A percentile compares a stretch with the other conserved stretches of the same genome.
Evolutionary conservation across 805 yeast species (phyloP).

Genomic region (Cyberlindnera japonica): DNA sequence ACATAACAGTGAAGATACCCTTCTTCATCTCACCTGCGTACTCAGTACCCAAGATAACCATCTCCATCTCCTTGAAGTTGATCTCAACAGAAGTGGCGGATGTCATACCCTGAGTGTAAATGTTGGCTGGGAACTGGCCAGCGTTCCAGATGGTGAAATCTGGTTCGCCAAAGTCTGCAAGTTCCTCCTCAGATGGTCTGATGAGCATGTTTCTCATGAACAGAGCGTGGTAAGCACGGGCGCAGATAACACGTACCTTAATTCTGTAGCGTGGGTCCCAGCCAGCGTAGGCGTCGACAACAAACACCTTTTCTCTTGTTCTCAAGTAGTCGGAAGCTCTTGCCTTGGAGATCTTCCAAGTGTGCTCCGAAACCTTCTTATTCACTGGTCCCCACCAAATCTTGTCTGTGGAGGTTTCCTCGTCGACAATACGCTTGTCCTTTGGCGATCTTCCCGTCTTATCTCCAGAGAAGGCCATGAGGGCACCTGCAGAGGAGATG

Average conservation of each 20-base stretch:
- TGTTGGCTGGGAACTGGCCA: slow-evolving; percentile 98
- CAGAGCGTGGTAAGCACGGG: slow-evolving; percentile 96
- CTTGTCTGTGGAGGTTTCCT: slow-evolving; percentile 74
- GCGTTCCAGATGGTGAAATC: slow-evolving; percentile 98
- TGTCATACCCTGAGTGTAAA: slow-evolving; percentile 95
- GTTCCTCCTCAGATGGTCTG: slow-evolving; percentile 88
- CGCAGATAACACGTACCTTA: slow-evolving; percentile 93
- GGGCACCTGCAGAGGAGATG: slow-evolving; percentile 88
- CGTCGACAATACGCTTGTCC: slow-evolving; percentile 97
- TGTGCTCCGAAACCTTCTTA: slow-evolving; percentile 87
- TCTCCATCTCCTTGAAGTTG: slow-evolving; percentile 96
- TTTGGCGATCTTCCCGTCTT: slow-evolving; percentile 98
- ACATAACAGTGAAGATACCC: slow-evolving; percentile 98
- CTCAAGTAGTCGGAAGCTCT: slow-evolving; percentile 96
- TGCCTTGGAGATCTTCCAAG: slow-evolving; percentile 93
- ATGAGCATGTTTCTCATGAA: slow-evolving; percentile 98
- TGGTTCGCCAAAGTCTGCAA: slow-evolving; percentile 89
- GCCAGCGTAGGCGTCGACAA: slow-evolving; percentile 96
- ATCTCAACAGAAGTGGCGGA: slow-evolving; percentile 94
- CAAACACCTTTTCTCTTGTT: slow-evolving; percentile 90
- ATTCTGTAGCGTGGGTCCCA: slow-evolving; percentile 98
- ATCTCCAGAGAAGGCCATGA: slow-evolving; percentile 91
- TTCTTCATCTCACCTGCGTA: slow-evolving; percentile 99
- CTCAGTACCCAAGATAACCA: slow-evolving; percentile 98
- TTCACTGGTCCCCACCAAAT: slow-evolving; percentile 99